Base-by-base conservation (phyloP, 192 early-diverging fungal genomes). In the Coemansia sp. region DNA sequence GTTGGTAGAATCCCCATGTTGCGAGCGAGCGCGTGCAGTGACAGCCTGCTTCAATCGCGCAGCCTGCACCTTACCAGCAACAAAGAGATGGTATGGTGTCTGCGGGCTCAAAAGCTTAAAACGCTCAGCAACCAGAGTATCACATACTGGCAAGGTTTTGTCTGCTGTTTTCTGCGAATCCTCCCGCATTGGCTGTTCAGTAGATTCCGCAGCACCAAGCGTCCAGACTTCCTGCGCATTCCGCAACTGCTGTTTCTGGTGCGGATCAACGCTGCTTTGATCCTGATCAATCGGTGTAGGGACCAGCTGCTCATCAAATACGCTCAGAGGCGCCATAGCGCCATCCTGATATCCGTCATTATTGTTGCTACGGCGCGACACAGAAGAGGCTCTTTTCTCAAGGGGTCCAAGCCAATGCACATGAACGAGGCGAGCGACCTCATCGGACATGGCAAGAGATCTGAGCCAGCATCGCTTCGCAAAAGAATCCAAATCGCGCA, bases 81-180 rank as follows among this genome's bases (percentile, higher is more conserved):
- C 64, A 68, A 80, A 80, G 54, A 80, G 18, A 28, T 80, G 71
- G 52, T 80, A 80, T 7, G 77, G 72, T 12, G 77, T 80, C 65
- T 80, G 77, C 32, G 77, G 77, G 54, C 58, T 80, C 67, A 80
- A 60, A 51, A 74, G 65, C 55, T 74, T 80, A 71, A 80, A 80
- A 0, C 77, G 61, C 44, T 80, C 77, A 8, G 68, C 72, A 0
- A 74, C 28, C 58, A 25, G 41, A 7, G 69, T 38, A 31, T 78
- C 76, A 28, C 61, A 60, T 6, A 24, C 38, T 3, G 69, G 53
- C 25, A 55, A 59, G 23, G 54, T 59, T n/a, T n/a, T n/a, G n/a
- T n/a, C n/a, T n/a, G n/a, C n/a, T n/a, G n/a, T n/a, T n/a, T n/a
- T n/a, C n/a, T n/a, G n/a, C n/a, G n/a, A n/a, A n/a, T n/a, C n/a